phyloP scores from a whole-genome alignment of 257 asterid species.

The Anisodus acutangulus region DNA sequence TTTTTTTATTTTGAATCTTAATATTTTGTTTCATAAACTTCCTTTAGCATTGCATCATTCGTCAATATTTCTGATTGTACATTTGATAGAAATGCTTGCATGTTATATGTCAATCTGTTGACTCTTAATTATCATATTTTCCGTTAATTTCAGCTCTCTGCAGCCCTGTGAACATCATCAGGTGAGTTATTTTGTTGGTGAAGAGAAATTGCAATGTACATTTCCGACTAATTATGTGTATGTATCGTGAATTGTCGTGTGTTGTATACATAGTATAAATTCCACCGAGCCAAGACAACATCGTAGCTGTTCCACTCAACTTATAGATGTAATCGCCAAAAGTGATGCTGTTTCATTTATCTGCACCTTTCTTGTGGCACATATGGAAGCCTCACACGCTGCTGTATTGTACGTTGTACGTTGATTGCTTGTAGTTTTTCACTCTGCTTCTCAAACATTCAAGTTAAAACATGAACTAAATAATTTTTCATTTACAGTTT shows the following conservation, averaged over 20 bases:
- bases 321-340: not conserved
- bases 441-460: not conserved
- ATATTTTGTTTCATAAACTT: not conserved
- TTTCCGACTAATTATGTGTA: not conserved
- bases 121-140: not conserved
- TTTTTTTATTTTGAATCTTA: not conserved
- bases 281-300: not conserved
- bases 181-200: not conserved
- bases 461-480: not conserved
- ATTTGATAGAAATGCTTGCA: not conserved
- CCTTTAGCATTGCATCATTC: not conserved
- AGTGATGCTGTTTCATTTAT: not conserved
- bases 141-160: not conserved
- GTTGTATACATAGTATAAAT: not conserved
- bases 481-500: not conserved
- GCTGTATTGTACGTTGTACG: not conserved
- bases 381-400: not conserved
- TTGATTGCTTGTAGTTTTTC: not conserved
- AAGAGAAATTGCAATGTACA: not conserved
- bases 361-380: not conserved
- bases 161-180: not conserved
- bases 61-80: not conserved
- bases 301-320: not conserved
- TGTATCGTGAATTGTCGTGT: not conserved
- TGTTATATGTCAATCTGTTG: not conserved